A percentile compares a stretch with the other conserved stretches of the same genome.
phyloP scores from a whole-genome alignment of 2,329 filamentous ascomycete genomes.

The Phaeoacremonium minimum region DNA sequence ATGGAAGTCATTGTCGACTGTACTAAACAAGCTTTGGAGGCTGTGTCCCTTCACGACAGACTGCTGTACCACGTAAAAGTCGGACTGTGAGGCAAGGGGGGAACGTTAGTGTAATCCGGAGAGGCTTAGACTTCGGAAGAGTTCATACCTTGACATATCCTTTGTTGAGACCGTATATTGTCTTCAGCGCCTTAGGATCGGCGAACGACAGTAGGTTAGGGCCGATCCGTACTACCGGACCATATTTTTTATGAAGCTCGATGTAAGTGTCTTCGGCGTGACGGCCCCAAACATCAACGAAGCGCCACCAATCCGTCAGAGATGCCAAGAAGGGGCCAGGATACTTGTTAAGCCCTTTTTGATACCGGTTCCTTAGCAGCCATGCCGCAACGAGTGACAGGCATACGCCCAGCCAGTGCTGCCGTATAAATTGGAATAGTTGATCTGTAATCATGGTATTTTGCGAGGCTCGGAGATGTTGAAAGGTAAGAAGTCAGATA shows the following conservation, averaged over 20 bases:
- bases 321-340: conserved; percentile 69
- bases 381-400: conserved; percentile 28
- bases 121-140: neutral
- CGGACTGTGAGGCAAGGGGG: conserved; percentile 45
- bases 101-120: neutral
- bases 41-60: conserved; percentile 64
- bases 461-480: conserved; percentile 3
- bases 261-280: conserved; percentile 66
- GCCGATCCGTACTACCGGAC: conserved; percentile 30
- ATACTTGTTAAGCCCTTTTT: conserved; percentile 62
- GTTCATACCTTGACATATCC: conserved; percentile 66
- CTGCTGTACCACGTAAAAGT: conserved; percentile 78
- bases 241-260: conserved; percentile 38
- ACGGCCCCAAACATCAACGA: conserved; percentile 62
- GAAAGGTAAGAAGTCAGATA: too few relatives aligned
- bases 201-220: conserved; percentile 32
- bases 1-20: conserved; percentile 71
- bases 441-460: conserved; percentile 25
- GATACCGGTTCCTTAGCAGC: conserved; percentile 43
- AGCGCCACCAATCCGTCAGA: conserved; percentile 69
- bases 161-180: conserved; percentile 79
- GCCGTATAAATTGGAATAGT: conserved; percentile 26
- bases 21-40: conserved; percentile 72
- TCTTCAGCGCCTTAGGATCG: conserved; percentile 62
- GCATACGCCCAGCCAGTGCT: conserved; percentile 38